phyloP scores from a whole-genome alignment of 2,329 filamentous ascomycete species.

The Lecanosticta acicola region DNA sequence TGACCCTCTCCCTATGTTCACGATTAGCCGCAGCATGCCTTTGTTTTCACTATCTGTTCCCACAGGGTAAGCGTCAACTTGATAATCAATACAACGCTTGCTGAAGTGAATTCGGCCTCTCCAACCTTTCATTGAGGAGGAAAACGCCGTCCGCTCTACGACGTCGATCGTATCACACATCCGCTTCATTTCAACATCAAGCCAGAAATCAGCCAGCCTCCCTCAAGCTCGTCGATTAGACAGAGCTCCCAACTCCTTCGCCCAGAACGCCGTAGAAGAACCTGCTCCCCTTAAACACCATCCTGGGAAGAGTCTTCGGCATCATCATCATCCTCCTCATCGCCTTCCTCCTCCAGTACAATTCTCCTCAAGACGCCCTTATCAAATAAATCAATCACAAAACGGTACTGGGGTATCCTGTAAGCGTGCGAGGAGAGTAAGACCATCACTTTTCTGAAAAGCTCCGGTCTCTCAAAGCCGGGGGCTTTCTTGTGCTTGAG shows the following conservation, averaged over 20 bases:
- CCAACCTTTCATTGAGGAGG: background rate
- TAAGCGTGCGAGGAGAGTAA: constrained; percentile 87
- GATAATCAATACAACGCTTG: background rate
- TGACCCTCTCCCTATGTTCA: no score
- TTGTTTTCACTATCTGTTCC: no score
- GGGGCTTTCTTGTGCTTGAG: constrained; percentile 57
- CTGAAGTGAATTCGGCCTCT: background rate
- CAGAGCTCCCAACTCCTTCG: background rate
- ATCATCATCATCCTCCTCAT: constrained; percentile 34
- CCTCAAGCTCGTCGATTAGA: background rate
- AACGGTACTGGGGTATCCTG: constrained; percentile 75
- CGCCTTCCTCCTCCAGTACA: constrained; percentile 62
- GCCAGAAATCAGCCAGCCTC: background rate
- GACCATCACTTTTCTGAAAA: constrained; percentile 81
- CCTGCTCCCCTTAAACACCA: background rate
- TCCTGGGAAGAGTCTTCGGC: background rate
- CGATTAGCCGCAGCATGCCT: background rate
- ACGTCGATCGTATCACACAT: background rate
- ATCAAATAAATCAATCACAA: constrained; percentile 91
- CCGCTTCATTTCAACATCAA: background rate
- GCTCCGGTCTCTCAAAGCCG: constrained; percentile 66
- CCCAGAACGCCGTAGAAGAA: background rate
- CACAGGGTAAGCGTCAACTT: no score
- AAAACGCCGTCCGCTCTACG: background rate
- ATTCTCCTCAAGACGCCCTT: constrained; percentile 79